A percentile compares a stretch with the other conserved stretches of the same genome.
Conservation (phyloP, 768 basidiomycete genomes). For the Phaeotremella fagi region DNA sequence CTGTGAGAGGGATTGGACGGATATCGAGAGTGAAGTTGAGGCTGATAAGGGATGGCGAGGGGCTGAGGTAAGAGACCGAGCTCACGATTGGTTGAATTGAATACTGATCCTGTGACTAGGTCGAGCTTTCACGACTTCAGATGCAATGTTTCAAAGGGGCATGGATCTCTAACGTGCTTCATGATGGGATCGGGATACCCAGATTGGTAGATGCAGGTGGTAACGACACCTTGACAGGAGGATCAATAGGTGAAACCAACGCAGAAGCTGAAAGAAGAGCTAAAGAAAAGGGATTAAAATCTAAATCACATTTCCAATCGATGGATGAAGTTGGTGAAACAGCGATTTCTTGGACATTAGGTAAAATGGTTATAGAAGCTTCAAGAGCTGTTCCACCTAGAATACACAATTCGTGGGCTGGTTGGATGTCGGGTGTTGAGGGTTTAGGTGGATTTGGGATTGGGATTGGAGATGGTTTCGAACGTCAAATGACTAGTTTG, state of each 20-base stretch:
- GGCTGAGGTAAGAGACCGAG: conserved; percentile 58
- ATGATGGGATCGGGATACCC: conserved; percentile 93
- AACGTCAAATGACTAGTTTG: conserved; percentile 17
- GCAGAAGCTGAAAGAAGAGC: conserved; percentile 72
- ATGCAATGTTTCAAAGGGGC: conserved; percentile 99
- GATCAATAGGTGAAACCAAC: conserved; percentile 48
- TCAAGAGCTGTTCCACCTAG: conserved; percentile 51
- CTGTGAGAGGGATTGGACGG: conserved; percentile 72
- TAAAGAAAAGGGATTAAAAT: conserved; percentile 65
- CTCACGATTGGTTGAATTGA: conserved; percentile 20
- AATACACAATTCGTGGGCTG: conserved; percentile 1
- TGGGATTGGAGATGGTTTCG: conserved; percentile 10
- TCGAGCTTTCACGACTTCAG: conserved; percentile 78
- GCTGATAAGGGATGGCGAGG: conserved; percentile 53
- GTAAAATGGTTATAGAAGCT: conserved; percentile 98
- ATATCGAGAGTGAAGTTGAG: conserved; percentile 65
- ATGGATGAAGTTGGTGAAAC: conserved; percentile 87
- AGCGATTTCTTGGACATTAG: conserved; percentile 95
- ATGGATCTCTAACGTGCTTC: conserved; percentile 92
- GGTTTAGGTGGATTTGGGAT: conserved; percentile 9
- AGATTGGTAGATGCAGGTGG: conserved; percentile 82
- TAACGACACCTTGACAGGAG: conserved; percentile 59
- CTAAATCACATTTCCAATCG: conserved; percentile 76
- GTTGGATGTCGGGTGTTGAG: conserved; percentile 17
- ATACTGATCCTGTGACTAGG: conserved; percentile 46